These are phyloP conservation scores for Macrolepiota dolichaula DNA, from an alignment of 768 basidiomycete species.

Conservation along the genomic window DNA sequence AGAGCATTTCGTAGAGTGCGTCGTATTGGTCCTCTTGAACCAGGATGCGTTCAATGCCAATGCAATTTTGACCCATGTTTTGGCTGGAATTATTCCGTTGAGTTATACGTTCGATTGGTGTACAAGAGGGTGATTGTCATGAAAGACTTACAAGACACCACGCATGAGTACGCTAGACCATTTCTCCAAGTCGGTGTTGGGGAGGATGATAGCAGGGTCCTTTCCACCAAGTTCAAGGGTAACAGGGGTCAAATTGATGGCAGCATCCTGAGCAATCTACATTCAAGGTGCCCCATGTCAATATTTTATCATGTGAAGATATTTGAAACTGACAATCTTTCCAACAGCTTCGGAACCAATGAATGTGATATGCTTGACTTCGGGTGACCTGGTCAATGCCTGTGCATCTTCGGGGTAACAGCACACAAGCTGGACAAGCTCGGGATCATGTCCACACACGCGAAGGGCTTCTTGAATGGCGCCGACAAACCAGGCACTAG, in stretches of 20 bases:
- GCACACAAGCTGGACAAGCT: constrained; percentile 89
- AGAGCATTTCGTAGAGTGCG: constrained; percentile 63
- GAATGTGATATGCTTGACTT: constrained; percentile 93
- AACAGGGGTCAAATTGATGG: constrained; percentile 84
- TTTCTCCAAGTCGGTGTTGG: constrained; percentile 75
- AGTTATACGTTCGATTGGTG: not conserved
- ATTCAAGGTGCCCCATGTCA: not conserved
- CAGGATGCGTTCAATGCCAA: constrained; percentile 91
- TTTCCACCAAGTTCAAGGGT: constrained; percentile 95
- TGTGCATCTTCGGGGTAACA: constrained; percentile 89
- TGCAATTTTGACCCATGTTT: constrained; percentile 94
- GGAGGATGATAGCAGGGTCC: constrained; percentile 89
- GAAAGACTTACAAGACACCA: constrained; percentile 77
- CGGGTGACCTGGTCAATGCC: constrained; percentile 70
- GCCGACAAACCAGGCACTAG: constrained; percentile 76
- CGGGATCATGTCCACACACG: constrained; percentile 77
- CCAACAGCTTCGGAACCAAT: constrained; percentile 83
- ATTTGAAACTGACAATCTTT: constrained; percentile 50
- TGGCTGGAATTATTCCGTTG: constrained; percentile 48
- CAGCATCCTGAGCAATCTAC: constrained; percentile 80
- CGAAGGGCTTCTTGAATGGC: constrained; percentile 75
- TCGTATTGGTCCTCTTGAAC: constrained; percentile 80
- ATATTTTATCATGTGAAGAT: not conserved
- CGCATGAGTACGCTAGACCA: constrained; percentile 86
- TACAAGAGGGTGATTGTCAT: not conserved